Evolutionary conservation across 768 basidiomycete species (phyloP), one percentile per base, ranked within the genome.

Genomic region (Lactarius hengduanensis): DNA sequence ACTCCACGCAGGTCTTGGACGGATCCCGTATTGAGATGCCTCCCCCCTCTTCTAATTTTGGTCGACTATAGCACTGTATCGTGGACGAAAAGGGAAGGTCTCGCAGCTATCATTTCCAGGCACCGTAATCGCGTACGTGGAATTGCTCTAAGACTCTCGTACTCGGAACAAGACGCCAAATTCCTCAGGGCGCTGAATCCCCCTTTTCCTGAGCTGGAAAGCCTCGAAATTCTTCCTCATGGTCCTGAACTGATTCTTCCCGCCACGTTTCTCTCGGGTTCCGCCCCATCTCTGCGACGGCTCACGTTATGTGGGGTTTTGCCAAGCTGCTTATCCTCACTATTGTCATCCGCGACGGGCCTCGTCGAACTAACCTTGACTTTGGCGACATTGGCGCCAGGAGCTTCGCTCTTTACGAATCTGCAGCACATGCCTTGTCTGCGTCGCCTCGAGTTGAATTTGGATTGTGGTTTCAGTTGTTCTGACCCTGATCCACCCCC

Each of bases 191-290:
- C 41, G 11, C 55, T 58, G 22, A 61, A 34, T 4, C 13, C 18
- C 9, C 15, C 3, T 11, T 61, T 65, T 28, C 64, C 59, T 3
- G 13, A 16, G n/a, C 32, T 65, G 55, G 59, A 65, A 15, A 61
- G 18, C 30, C 43, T 65, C 8, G 10, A 26, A 3, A 43, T 64
- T 43, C 0, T 1, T 28, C 28, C 28, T 28, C 28, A n/a, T n/a
- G n/a, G n/a, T n/a, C 28, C 6, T 15, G 9, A 18, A 18, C 9
- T 26, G 18, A 7, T 11, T 5, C 13, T 64, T 20, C 47, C 58
- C 20, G 4, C 45, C 1, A 57, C 41, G 28, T 40, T 65, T 47
- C 59, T 57, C 7, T 11, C 13, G 36, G 59, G 43, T 18, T 56
- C 54, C 5, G 41, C 34, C 53, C 32, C 26, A 7, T 15, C 7